Evolutionary conservation across 208 protist genomes (phyloP), one percentile per base, ranked within the genome.

Genomic region (Acanthamoeba triangularis): DNA sequence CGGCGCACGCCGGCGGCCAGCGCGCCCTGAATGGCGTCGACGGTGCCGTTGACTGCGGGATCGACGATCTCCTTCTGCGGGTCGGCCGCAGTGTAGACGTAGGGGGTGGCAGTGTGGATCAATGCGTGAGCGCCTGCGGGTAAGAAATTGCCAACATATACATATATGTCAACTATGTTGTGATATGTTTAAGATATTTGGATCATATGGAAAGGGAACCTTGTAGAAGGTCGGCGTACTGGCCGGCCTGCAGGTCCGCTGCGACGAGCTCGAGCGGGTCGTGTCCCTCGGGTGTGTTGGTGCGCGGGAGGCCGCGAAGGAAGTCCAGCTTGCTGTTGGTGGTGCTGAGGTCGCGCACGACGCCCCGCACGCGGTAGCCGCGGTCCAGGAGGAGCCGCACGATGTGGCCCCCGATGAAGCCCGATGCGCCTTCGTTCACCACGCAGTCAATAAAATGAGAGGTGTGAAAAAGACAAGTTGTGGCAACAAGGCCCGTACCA

Each of bases 61-160:
- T 87, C 54, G 35, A 95, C 41, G 30, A 95, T n/a, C 30, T 85
- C 80, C 56, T 65, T 49, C 35, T 88, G 54, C 41, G 69, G 69
- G 69, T 95, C 80, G 25, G 25, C 54, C 11, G 44, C 92, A 0
- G n/a, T 18, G 35, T 56, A 35, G 30, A 67, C 8, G 80, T 37
- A 85, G 3, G 92, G 92, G 7, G 92, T 67, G 13, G 92, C 92
- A 3, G 92, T 95, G 80, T 95, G 92, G 25, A 95, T 84, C 30
- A 95, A 7, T 4, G 37, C 63, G 25, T 84, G 28, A 18, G 69
- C 37, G 61, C 92, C 92, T 33, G 14, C 8, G 8, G 65, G 30
- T 33, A 82, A 33, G 14, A 33, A 35, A 78, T 78, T 8, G 56
- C 16, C 7, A 59, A 74, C 23, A 74, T 74, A 28, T 30, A 23